Evolutionary conservation across 2,329 filamentous ascomycete species (phyloP).

Genomic region (Zelopaecilomyces penicillatus): DNA sequence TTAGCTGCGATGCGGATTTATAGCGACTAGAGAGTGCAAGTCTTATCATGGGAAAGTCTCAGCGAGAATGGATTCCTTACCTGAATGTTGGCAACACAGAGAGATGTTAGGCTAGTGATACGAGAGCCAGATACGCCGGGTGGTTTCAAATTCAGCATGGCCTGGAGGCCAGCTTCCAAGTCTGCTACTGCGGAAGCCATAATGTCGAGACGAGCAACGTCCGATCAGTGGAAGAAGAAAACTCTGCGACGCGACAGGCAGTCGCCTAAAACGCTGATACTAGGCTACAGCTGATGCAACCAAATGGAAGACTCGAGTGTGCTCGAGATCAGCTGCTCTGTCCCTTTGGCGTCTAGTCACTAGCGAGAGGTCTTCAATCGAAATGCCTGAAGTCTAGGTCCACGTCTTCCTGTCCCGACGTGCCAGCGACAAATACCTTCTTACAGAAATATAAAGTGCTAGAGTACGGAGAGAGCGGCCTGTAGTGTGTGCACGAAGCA

Average conservation of each 20-base stretch:
- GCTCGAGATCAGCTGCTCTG: conserved; percentile 2
- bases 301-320: background rate
- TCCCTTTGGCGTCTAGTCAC: conserved; percentile 6
- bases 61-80: conserved; percentile 39
- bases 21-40: too few relatives aligned
- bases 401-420: conserved; percentile 1
- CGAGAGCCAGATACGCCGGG: conserved; percentile 91
- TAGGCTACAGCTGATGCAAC: too few relatives aligned
- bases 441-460: conserved; percentile 8
- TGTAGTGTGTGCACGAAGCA: conserved; percentile 12
- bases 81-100: conserved; percentile 86
- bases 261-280: too few relatives aligned
- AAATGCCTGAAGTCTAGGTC: conserved; percentile 7
- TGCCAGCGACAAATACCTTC: conserved; percentile 7
- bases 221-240: conserved; percentile 5
- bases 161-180: conserved; percentile 81
- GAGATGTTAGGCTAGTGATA: conserved; percentile 75
- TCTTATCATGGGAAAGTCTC: background rate
- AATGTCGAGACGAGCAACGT: conserved; percentile 16
- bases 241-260: too few relatives aligned
- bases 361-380: conserved; percentile 8
- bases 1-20: background rate
- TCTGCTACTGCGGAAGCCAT: conserved; percentile 85
- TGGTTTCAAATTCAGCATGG: conserved; percentile 83
- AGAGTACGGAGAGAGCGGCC: conserved; percentile 6